phyloP scores from a whole-genome alignment of 2,329 filamentous ascomycete genomes.

The Curvularia spicifera region DNA sequence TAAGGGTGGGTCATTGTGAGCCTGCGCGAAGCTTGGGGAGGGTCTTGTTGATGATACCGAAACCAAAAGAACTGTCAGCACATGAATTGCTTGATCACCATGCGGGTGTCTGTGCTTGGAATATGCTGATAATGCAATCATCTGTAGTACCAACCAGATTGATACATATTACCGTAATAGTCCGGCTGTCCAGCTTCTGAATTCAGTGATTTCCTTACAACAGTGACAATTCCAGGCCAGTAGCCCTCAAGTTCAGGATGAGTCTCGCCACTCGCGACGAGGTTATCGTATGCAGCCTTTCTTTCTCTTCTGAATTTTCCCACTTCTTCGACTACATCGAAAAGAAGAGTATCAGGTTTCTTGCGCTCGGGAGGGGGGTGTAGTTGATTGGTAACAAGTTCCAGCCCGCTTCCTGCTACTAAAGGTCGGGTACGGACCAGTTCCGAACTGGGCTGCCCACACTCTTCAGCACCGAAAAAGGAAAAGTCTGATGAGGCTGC shows the following conservation, averaged over 20 bases:
- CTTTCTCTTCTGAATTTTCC: constrained; percentile 61
- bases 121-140: constrained; percentile 35
- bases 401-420: constrained; percentile 54
- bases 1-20: no score
- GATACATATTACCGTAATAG: constrained; percentile 62
- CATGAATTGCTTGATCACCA: neutral
- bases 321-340: constrained; percentile 62
- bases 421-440: constrained; percentile 55
- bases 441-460: constrained; percentile 56
- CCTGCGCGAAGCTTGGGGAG: neutral
- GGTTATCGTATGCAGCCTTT: constrained; percentile 57
- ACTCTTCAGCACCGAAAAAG: constrained; percentile 66
- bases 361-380: constrained; percentile 17
- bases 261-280: constrained; percentile 32
- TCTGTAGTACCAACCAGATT: constrained; percentile 60
- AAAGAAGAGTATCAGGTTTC: constrained; percentile 11
- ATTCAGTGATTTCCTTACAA: constrained; percentile 56
- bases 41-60: neutral
- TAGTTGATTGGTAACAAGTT: constrained; percentile 32
- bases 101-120: neutral
- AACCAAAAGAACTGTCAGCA: neutral
- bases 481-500: constrained; percentile 66
- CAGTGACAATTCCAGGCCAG: constrained; percentile 65
- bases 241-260: constrained; percentile 59
- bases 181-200: constrained; percentile 53